Percentiles rank a stretch among this genome's conserved stretches.
phyloP scores from a whole-genome alignment of 1,139 yeast genomes.

The Yamadazyma mexicana region DNA sequence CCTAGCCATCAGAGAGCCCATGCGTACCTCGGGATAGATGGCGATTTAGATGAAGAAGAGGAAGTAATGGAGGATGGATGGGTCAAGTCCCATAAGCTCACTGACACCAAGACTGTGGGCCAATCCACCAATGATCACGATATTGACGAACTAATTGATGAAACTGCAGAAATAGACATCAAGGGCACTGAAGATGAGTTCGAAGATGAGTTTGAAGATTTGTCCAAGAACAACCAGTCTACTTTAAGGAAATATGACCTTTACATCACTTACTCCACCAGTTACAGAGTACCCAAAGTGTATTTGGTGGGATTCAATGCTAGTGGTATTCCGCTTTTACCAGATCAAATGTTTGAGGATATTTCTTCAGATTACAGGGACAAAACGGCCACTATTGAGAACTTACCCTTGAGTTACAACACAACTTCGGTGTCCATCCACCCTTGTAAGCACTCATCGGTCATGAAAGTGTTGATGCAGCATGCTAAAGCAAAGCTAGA shows the following conservation, averaged over 20 bases:
- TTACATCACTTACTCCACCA: slow-evolving; percentile 88
- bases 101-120: slow-evolving; percentile 8
- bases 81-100: slow-evolving; percentile 35
- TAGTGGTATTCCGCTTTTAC: slow-evolving; percentile 82
- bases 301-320: slow-evolving; percentile 85
- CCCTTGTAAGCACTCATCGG: slow-evolving; percentile 94
- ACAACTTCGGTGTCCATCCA: slow-evolving; percentile 89
- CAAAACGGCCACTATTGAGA: slow-evolving; percentile 95
- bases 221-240: slow-evolving; percentile 28
- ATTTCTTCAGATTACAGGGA: slow-evolving; percentile 88
- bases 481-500: slow-evolving; percentile 24
- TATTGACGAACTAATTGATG: slow-evolving; percentile 43
- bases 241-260: slow-evolving; percentile 76
- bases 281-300: slow-evolving; percentile 94
- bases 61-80: slow-evolving; percentile 59
- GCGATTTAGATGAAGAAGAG: slow-evolving; percentile 33
- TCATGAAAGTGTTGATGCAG: slow-evolving; percentile 85
- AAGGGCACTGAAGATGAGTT: slow-evolving; percentile 32
- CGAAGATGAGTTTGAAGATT: slow-evolving; percentile 29
- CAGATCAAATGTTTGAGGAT: slow-evolving; percentile 92
- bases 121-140: slow-evolving; percentile 20
- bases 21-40: slow-evolving; percentile 45
- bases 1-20: slow-evolving; percentile 80
- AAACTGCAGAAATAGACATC: slow-evolving; percentile 29
- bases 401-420: slow-evolving; percentile 77